Evolutionary conservation across 148 eudicot genomes (phyloP).

Genomic region (Cornus suecica): DNA sequence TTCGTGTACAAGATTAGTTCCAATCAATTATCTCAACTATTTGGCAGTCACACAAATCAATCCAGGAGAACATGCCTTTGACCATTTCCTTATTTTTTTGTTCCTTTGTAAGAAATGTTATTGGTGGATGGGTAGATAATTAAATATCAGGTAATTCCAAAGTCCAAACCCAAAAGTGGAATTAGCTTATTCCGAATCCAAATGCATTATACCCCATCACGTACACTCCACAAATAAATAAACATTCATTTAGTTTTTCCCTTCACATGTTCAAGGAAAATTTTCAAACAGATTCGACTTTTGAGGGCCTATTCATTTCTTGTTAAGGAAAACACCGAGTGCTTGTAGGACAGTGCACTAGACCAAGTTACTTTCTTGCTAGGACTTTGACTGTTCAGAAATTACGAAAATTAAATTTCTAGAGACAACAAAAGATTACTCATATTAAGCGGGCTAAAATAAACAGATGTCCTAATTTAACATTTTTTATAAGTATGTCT

Average conservation of each 20-base stretch:
- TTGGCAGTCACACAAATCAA: not conserved
- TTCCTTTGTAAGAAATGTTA: not conserved
- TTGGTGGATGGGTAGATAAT: not conserved
- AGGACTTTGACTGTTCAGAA: too few relatives aligned
- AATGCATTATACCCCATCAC: not conserved
- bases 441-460: not conserved
- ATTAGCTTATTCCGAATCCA: too few relatives aligned
- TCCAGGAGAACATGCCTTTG: too few relatives aligned
- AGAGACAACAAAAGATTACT: not conserved
- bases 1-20: not conserved
- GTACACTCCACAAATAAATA: not conserved
- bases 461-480: too few relatives aligned
- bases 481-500: too few relatives aligned
- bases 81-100: not conserved
- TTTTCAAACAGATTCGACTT: not conserved
- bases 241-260: not conserved
- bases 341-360: not conserved
- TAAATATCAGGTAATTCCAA: not conserved
- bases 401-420: not conserved
- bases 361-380: not conserved
- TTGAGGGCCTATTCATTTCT: not conserved
- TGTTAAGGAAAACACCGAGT: not conserved
- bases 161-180: too few relatives aligned
- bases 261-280: not conserved
- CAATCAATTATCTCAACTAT: too few relatives aligned